Evolutionary conservation across 2,329 filamentous ascomycete species (phyloP).

Genomic region (Cladosporium sp.): DNA sequence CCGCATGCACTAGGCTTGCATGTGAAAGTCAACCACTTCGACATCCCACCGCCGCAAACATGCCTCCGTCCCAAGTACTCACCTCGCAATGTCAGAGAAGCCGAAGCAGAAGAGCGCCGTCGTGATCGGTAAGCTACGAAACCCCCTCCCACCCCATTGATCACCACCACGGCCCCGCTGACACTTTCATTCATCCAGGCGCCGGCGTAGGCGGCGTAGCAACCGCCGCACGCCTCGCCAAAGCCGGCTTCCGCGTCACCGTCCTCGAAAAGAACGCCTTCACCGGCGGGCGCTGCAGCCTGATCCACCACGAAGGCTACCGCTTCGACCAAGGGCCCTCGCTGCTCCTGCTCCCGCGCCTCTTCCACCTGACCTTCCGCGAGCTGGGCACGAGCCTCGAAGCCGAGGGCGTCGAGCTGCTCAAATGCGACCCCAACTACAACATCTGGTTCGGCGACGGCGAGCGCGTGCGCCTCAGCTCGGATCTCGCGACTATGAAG

Average conservation of each 20-base stretch:
- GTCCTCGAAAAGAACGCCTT: conserved; percentile 73
- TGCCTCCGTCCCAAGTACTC: not conserved
- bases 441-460: conserved; percentile 67
- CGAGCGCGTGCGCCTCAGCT: conserved; percentile 56
- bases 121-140: conserved; percentile 39
- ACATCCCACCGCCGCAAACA: not conserved
- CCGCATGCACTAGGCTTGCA: conserved; percentile 4
- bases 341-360: conserved; percentile 62
- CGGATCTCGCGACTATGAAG: conserved; percentile 67
- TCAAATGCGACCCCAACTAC: conserved; percentile 72
- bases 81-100: conserved; percentile 23
- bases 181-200: not conserved
- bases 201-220: conserved; percentile 55
- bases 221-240: conserved; percentile 63
- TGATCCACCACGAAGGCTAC: conserved; percentile 56
- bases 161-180: not conserved
- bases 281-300: conserved; percentile 64
- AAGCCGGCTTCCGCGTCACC: conserved; percentile 64
- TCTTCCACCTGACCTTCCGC: conserved; percentile 63
- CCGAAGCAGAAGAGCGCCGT: conserved; percentile 42
- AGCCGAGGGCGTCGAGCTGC: conserved; percentile 58
- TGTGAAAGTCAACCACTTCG: conserved; percentile 7
- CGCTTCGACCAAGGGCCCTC: conserved; percentile 74
- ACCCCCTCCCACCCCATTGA: conserved; percentile 26
- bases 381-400: conserved; percentile 63